phyloP scores from a whole-genome alignment of 768 basidiomycete genomes.

The Termitomyces sp. region DNA sequence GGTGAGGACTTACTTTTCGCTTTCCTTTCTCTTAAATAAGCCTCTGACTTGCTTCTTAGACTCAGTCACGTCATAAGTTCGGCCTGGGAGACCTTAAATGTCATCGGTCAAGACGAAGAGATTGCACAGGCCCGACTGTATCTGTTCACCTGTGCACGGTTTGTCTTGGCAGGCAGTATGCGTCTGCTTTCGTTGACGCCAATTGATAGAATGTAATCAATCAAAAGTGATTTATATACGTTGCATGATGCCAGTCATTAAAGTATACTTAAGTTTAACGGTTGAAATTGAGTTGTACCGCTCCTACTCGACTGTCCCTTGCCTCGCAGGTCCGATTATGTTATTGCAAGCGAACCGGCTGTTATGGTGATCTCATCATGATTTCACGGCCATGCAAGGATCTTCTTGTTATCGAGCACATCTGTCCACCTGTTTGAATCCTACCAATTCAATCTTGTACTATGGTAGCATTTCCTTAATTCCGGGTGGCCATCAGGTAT shows the following conservation, averaged over 20 bases:
- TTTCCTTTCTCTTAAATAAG: background rate
- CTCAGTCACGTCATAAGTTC: constrained; percentile 4
- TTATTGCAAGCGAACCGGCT: too few species aligned
- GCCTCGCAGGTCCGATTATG: too few species aligned
- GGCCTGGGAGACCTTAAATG: constrained; percentile 6
- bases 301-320: too few species aligned
- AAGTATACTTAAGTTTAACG: too few species aligned
- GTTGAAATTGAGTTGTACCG: too few species aligned
- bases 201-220: constrained; percentile 4
- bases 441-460: too few species aligned
- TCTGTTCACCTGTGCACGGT: constrained; percentile 5
- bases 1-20: background rate
- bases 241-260: too few species aligned
- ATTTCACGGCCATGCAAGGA: too few species aligned
- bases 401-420: too few species aligned
- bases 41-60: background rate
- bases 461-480: constrained; percentile 1
- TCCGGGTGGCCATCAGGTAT: constrained; percentile 11
- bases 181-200: constrained; percentile 7
- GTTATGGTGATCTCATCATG: too few species aligned
- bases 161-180: constrained; percentile 3
- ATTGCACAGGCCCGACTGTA: constrained; percentile 4
- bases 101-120: constrained; percentile 7
- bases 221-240: too few species aligned
- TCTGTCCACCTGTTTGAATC: too few species aligned